Evolutionary conservation across 2,329 filamentous ascomycete genomes (phyloP).

Genomic region (Pleomassaria siparia): DNA sequence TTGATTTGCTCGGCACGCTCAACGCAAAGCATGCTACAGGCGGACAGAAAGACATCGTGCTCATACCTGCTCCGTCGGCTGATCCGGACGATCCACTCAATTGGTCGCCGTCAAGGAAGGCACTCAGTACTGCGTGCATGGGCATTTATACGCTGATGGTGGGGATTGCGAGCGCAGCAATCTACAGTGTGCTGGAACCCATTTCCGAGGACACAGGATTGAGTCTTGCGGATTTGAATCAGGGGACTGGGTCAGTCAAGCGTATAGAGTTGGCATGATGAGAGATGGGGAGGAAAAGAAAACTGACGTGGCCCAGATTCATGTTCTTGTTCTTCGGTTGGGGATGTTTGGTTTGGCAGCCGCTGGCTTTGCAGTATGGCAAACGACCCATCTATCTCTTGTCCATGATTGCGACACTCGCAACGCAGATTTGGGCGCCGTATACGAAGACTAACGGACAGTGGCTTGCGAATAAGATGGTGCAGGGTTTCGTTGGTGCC

Average conservation of each 20-base stretch:
- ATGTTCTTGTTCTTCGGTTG: conserved; percentile 57
- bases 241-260: conserved; percentile 47
- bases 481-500: conserved; percentile 52
- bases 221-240: conserved; percentile 48
- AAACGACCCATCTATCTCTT: conserved; percentile 52
- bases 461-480: conserved; percentile 51
- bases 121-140: conserved; percentile 34
- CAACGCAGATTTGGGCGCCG: conserved; percentile 44
- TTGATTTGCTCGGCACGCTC: conserved; percentile 45
- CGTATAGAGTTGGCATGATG: not conserved
- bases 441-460: conserved; percentile 44
- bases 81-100: conserved; percentile 41
- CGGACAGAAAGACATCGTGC: conserved; percentile 42
- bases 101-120: conserved; percentile 32
- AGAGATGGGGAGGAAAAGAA: too few relatives aligned
- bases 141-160: conserved; percentile 53
- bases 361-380: conserved; percentile 56
- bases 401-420: conserved; percentile 44
- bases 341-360: conserved; percentile 56
- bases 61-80: conserved; percentile 42
- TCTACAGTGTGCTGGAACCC: conserved; percentile 54
- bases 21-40: conserved; percentile 37
- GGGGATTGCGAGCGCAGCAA: conserved; percentile 52
- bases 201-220: conserved; percentile 52
- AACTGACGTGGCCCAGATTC: conserved; percentile 22